A percentile compares a stretch with the other conserved stretches of the same genome.
Conservation (phyloP, 345 rosid species). For the Eutrema japonicum region DNA sequence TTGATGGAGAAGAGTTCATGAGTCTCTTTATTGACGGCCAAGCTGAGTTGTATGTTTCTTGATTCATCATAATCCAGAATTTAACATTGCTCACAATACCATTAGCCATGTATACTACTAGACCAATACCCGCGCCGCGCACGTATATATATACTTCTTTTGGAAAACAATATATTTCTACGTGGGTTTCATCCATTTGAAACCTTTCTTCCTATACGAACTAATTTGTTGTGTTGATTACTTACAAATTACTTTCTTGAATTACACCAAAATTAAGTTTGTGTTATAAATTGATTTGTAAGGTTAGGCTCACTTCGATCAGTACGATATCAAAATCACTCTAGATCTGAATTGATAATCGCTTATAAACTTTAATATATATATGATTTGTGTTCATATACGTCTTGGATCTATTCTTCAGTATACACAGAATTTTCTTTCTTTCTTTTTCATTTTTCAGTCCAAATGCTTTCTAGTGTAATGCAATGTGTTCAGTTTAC, state of each 20-base stretch:
- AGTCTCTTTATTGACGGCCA: slow-evolving; percentile 97
- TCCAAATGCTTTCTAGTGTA: slow-evolving; percentile 2
- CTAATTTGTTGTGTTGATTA: not conserved
- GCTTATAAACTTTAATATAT: not conserved
- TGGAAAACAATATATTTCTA: slow-evolving; percentile 1
- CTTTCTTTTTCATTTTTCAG: not conserved
- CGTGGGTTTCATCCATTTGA: not conserved
- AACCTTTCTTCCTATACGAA: too few species aligned
- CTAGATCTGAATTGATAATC: too few species aligned
- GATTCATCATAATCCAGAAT: slow-evolving; percentile 21
- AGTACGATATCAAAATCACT: too few species aligned
- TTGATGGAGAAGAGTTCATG: slow-evolving; percentile 99
- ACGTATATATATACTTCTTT: slow-evolving; percentile 6
- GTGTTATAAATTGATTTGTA: too few species aligned
- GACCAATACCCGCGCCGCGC: not conserved
- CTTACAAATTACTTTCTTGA: not conserved
- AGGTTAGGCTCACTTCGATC: too few species aligned
- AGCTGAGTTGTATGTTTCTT: slow-evolving; percentile 81
- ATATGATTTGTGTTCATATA: not conserved
- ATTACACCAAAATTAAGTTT: too few species aligned
- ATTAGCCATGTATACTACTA: slow-evolving; percentile 9
- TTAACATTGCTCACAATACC: not conserved
- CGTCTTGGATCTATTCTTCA: not conserved
- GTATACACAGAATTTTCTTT: not conserved
- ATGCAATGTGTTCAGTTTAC: slow-evolving; percentile 23